Conservation (phyloP, 257 asterid species). For the Gynochthodes officinalis region DNA sequence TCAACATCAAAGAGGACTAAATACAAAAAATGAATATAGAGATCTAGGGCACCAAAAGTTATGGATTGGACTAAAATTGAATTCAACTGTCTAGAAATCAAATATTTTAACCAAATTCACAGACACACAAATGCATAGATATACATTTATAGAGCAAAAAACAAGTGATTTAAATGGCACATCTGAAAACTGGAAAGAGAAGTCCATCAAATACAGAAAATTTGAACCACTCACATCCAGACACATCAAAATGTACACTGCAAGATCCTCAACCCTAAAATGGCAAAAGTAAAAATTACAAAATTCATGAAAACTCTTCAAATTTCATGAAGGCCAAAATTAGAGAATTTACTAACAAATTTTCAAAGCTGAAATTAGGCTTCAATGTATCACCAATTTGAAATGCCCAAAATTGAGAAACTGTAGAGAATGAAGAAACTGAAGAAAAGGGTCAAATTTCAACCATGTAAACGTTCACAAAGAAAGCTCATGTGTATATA, state of each 20-base stretch:
- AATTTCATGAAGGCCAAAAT: background rate
- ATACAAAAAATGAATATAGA: background rate
- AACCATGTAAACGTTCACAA: background rate
- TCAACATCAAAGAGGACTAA: background rate
- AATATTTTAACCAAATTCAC: background rate
- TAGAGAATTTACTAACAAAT: background rate
- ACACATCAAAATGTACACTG: too few relatives aligned
- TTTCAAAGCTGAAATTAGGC: slow-evolving; percentile 8
- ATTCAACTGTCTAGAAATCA: background rate
- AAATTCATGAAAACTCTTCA: too few relatives aligned
- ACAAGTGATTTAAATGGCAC: too few relatives aligned
- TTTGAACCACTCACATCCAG: too few relatives aligned
- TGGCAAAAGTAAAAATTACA: too few relatives aligned
- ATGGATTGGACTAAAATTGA: background rate
- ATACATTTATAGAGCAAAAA: background rate
- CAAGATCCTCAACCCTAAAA: too few relatives aligned
- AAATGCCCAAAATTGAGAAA: background rate
- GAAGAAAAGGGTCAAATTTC: background rate
- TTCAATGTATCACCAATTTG: background rate
- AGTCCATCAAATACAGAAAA: too few relatives aligned
- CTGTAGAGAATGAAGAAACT: background rate
- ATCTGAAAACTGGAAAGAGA: too few relatives aligned
- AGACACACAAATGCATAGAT: background rate
- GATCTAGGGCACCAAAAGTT: background rate
- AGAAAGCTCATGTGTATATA: background rate